Percentiles rank a stretch among this genome's conserved stretches.
These are phyloP conservation scores for Bondarzewia mesenterica DNA, from an alignment of 1,284 basidiomycete species.

Conservation along the genomic window DNA sequence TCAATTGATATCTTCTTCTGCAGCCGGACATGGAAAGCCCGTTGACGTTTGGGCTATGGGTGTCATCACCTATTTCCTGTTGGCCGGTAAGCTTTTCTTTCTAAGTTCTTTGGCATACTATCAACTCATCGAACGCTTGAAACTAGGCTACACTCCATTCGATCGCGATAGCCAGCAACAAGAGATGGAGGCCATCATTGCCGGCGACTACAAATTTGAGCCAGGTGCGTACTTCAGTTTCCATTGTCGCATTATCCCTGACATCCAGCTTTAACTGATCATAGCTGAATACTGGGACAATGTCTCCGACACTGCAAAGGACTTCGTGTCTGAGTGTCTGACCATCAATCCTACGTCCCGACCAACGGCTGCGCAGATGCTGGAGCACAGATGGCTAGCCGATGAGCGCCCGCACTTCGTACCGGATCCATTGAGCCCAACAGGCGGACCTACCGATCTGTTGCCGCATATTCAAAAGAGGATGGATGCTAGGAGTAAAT, in stretches of 20 bases:
- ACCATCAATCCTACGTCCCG: slow-evolving; percentile 75
- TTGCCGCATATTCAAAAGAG: slow-evolving; percentile 83
- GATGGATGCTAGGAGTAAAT: slow-evolving; percentile 82
- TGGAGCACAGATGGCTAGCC: slow-evolving; percentile 79
- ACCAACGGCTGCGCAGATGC: slow-evolving; percentile 66
- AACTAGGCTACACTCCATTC: slow-evolving; percentile 81
- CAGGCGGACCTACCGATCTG: slow-evolving; percentile 70
- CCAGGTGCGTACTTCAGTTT: slow-evolving; percentile 36
- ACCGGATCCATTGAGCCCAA: slow-evolving; percentile 44
- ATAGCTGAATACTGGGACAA: slow-evolving; percentile 78
- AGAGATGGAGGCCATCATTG: slow-evolving; percentile 91
- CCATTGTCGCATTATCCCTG: neutral
- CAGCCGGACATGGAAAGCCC: slow-evolving; percentile 90
- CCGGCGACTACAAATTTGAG: slow-evolving; percentile 88
- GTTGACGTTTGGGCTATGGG: slow-evolving; percentile 98
- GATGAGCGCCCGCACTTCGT: slow-evolving; percentile 64
- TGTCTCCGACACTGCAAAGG: slow-evolving; percentile 73
- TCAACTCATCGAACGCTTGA: neutral
- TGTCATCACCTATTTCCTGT: slow-evolving; percentile 92
- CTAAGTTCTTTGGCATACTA: neutral
- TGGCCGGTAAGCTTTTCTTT: slow-evolving; percentile 45
- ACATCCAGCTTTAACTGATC: slow-evolving; percentile 4
- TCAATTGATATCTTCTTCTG: neutral
- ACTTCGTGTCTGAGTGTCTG: slow-evolving; percentile 77
- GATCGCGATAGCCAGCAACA: slow-evolving; percentile 83